Base-by-base conservation (phyloP, 1,284 basidiomycete species). In the Ganoderma boninense region DNA sequence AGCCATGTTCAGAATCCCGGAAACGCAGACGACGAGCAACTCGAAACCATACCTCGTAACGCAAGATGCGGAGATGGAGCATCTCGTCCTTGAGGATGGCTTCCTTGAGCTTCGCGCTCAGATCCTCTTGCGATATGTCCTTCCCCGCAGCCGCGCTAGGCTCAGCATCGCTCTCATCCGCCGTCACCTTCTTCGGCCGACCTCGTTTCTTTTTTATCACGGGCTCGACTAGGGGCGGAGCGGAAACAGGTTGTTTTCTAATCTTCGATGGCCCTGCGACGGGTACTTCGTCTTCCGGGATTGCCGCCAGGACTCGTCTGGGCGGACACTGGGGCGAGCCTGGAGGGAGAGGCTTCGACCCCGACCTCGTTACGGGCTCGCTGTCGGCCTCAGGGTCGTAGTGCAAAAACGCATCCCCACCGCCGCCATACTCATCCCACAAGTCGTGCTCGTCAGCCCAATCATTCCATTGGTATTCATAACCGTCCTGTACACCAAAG, bases 61-160 rank as follows among this genome's bases (percentile, higher is more conserved):
- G 87, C 72, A 92, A 77, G 70, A 92, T 85, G 60, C 87, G 85
- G 32, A 84, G 78, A 77, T 91, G 83, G 16, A 92, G 79, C 59
- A 79, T 79, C 20, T 77, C 78, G 77, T 92, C 84, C 54, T 79
- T 73, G 14, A 84, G 62, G 59, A 92, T 87, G 61, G 81, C 80
- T 1, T 77, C 77, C 74, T 79, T 85, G 70, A 90, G 77, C 65
- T 76, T 75, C 11, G 65, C 65, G 62, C 78, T 73, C 61, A 80
- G 73, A 29, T 78, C 78, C 20, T 80, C 78, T 66, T 86, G 84
- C 64, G 83, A 77, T 57, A 81, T 67, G 60, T 79, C 78, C 49
- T 74, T 67, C 38, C 59, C 75, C 74, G 38, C 70, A 62, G 43
- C 68, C 29, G 44, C 23, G 8, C 60, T 23, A 2, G 62, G 49